Evolutionary conservation across 768 basidiomycete genomes (phyloP).

Genomic region (Amanita polypyramis): DNA sequence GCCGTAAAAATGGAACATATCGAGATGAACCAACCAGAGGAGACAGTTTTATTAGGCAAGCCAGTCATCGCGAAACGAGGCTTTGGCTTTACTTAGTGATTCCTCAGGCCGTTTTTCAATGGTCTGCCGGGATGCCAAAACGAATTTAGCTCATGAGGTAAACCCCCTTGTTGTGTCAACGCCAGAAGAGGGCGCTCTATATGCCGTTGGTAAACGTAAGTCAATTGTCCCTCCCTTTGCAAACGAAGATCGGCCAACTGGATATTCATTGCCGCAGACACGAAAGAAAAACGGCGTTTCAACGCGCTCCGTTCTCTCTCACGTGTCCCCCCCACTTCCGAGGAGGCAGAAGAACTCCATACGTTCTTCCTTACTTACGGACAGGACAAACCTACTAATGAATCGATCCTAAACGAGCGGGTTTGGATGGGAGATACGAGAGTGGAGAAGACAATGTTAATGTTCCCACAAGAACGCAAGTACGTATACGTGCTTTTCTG

Average conservation of each 20-base stretch:
- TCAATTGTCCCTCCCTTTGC: neutral
- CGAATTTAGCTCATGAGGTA: constrained; percentile 53
- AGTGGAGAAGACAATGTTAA: constrained; percentile 53
- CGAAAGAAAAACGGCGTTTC: constrained; percentile 48
- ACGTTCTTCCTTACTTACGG: constrained; percentile 55
- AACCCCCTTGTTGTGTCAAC: constrained; percentile 51
- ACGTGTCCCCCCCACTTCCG: constrained; percentile 62
- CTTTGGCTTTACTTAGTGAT: neutral
- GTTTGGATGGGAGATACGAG: constrained; percentile 72
- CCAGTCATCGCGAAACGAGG: constrained; percentile 2
- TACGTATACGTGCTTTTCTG: neutral
- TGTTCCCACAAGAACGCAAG: constrained; percentile 9
- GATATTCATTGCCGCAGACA: too few species aligned
- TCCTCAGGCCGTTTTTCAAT: constrained; percentile 77
- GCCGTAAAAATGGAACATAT: constrained; percentile 75
- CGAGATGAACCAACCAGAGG: constrained; percentile 32
- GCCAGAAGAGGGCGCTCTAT: constrained; percentile 52
- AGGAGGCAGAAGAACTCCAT: constrained; percentile 62
- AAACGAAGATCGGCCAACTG: neutral
- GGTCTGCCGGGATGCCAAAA: constrained; percentile 69
- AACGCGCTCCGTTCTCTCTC: constrained; percentile 49
- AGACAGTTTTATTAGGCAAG: constrained; percentile 64
- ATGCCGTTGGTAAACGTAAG: constrained; percentile 59
- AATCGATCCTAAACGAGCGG: constrained; percentile 19
- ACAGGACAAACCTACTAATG: constrained; percentile 18